A percentile compares a stretch with the other conserved stretches of the same genome.
Conservation (phyloP, 2,329 filamentous ascomycete species). For the Neodidymelliopsis sp. region DNA sequence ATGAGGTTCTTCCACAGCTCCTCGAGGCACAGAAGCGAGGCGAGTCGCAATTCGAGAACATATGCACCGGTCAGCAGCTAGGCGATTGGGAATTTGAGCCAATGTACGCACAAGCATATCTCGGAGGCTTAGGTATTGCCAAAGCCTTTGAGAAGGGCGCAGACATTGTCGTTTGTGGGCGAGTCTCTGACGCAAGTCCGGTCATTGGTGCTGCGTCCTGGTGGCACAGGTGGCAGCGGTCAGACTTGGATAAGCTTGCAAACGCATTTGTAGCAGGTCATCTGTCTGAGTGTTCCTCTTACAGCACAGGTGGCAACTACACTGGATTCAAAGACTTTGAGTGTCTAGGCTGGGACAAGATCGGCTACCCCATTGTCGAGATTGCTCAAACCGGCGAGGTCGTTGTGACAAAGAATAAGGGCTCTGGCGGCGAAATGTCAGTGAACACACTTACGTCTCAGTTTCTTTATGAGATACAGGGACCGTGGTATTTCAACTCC, state of each 20-base stretch:
- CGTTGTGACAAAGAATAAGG: conserved; percentile 41
- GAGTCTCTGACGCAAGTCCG: conserved; percentile 55
- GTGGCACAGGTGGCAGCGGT: conserved; percentile 55
- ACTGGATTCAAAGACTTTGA: conserved; percentile 53
- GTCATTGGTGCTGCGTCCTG: conserved; percentile 55
- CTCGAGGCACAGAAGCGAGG: conserved; percentile 49
- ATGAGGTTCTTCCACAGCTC: conserved; percentile 47
- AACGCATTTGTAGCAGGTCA: conserved; percentile 56
- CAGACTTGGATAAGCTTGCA: conserved; percentile 51
- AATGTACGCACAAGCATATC: conserved; percentile 50
- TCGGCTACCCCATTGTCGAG: conserved; percentile 44
- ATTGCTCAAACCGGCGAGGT: conserved; percentile 36
- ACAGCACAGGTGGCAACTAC: conserved; percentile 55
- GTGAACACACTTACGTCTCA: conserved; percentile 62
- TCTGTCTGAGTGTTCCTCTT: conserved; percentile 55
- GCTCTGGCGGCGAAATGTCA: conserved; percentile 48
- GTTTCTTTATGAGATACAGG: conserved; percentile 55
- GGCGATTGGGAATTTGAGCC: conserved; percentile 46
- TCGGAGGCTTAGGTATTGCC: conserved; percentile 55
- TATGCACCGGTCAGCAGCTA: conserved; percentile 51
- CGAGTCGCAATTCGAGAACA: conserved; percentile 40
- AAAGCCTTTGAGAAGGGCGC: conserved; percentile 52
- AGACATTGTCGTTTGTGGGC: conserved; percentile 55
- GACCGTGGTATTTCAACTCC: conserved; percentile 63
- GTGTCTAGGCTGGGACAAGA: conserved; percentile 40